A percentile compares a stretch with the other conserved stretches of the same genome.
Conservation (phyloP, 1,284 basidiomycete genomes). For the Neonothopanus nambi region DNA sequence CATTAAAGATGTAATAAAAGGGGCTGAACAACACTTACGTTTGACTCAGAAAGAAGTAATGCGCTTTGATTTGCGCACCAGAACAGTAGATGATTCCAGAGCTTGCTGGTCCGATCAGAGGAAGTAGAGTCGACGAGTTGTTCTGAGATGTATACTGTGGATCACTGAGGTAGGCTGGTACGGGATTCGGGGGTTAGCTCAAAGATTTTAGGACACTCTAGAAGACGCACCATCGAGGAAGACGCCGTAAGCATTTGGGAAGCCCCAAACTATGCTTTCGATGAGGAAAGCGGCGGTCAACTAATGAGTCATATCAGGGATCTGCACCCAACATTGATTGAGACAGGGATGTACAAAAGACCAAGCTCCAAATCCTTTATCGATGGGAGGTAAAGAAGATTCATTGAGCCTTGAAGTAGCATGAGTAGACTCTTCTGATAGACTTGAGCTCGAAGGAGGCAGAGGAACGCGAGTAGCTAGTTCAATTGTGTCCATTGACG, state of each 20-base stretch:
- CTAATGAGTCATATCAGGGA: constrained; percentile 19
- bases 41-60: background rate
- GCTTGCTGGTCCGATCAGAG: constrained; percentile 12
- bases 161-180: constrained; percentile 21
- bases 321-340: background rate
- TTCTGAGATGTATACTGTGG: constrained; percentile 7
- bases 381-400: constrained; percentile 30
- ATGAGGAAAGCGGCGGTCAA: constrained; percentile 35
- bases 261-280: constrained; percentile 41
- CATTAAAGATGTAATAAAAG: constrained; percentile 29
- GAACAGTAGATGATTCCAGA: constrained; percentile 28
- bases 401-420: constrained; percentile 12
- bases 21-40: constrained; percentile 20
- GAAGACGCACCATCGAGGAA: constrained; percentile 26
- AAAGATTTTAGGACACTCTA: background rate
- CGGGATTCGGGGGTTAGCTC: constrained; percentile 17
- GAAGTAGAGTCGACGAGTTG: constrained; percentile 10
- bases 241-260: constrained; percentile 34
- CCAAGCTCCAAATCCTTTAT: constrained; percentile 34
- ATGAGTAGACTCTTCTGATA: background rate
- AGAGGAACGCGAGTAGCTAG: constrained; percentile 20
- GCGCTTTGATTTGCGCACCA: constrained; percentile 20
- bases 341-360: constrained; percentile 26
- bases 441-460: constrained; percentile 17
- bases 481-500: constrained; percentile 15